Conservation (phyloP, 306 rosid species). For the Styphnolobium japonicum region DNA sequence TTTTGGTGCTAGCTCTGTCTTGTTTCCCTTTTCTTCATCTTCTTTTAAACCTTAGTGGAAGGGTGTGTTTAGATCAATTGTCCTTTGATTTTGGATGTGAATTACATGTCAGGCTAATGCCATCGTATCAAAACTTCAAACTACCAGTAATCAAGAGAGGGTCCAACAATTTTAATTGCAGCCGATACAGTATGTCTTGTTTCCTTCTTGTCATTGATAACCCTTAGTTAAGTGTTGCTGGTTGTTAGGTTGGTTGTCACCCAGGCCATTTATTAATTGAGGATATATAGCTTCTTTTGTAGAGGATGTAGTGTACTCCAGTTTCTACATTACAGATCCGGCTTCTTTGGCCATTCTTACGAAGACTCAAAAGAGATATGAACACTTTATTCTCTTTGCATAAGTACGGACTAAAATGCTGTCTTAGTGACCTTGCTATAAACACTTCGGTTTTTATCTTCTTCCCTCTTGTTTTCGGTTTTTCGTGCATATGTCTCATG, state of each 20-base stretch:
- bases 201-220: conserved; percentile 4
- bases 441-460: not conserved
- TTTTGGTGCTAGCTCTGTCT: conserved; percentile 18
- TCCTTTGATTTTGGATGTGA: conserved; percentile 37
- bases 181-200: conserved; percentile 82
- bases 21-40: not conserved
- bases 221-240: conserved; percentile 24
- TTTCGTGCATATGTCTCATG: not conserved
- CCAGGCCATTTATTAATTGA: conserved; percentile 58
- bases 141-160: conserved; percentile 41
- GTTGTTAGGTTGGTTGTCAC: conserved; percentile 44
- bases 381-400: conserved; percentile 1
- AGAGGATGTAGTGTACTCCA: conserved; percentile 4
- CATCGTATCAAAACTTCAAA: conserved; percentile 64
- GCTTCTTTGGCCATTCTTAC: not conserved
- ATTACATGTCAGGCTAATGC: conserved; percentile 83
- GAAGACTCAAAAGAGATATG: not conserved
- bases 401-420: not conserved
- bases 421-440: conserved; percentile 4
- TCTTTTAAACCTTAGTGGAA: not conserved
- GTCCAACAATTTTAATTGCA: conserved; percentile 74
- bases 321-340: not conserved
- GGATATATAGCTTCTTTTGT: conserved; percentile 32
- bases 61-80: conserved; percentile 15
- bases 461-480: not conserved